Conservation (phyloP, 2,329 filamentous ascomycete species). For the Sordariomycetes sp. region DNA sequence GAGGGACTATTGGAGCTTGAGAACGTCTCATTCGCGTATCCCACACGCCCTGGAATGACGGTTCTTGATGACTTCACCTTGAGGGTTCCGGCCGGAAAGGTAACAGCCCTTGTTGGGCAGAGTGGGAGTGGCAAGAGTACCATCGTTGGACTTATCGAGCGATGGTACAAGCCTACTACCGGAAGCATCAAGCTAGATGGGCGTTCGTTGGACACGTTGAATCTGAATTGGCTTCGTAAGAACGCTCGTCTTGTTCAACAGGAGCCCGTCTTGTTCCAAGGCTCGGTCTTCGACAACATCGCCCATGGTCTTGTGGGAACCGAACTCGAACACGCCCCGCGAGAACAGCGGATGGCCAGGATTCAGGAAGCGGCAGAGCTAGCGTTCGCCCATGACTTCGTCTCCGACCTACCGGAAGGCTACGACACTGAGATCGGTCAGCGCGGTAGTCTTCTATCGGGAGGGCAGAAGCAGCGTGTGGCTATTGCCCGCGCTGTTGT, state of each 20-base stretch:
- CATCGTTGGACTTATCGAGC: constrained; percentile 26
- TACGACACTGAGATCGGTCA: constrained; percentile 96
- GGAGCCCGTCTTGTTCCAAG: constrained; percentile 84
- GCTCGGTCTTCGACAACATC: constrained; percentile 85
- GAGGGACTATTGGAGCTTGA: constrained; percentile 65
- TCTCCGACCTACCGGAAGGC: constrained; percentile 70
- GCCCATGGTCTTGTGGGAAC: constrained; percentile 82
- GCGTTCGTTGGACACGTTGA: constrained; percentile 19
- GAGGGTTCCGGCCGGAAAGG: constrained; percentile 33
- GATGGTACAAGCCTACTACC: constrained; percentile 25
- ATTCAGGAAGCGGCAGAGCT: constrained; percentile 77
- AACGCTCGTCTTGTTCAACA: constrained; percentile 28
- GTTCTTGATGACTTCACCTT: constrained; percentile 33
- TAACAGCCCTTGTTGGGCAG: constrained; percentile 28
- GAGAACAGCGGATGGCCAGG: constrained; percentile 44
- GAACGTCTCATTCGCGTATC: constrained; percentile 34
- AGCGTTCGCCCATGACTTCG: constrained; percentile 92
- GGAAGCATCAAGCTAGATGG: constrained; percentile 27
- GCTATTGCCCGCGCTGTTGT: constrained; percentile 73
- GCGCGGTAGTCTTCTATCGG: constrained; percentile 70
- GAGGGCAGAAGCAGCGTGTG: constrained; percentile 48
- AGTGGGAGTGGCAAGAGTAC: constrained; percentile 30
- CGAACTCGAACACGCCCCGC: constrained; percentile 16
- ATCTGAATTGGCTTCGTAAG: constrained; percentile 27
- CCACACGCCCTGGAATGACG: constrained; percentile 28